Conservation (phyloP, 1,284 basidiomycete species). For the Mycocalia duriaeana region DNA sequence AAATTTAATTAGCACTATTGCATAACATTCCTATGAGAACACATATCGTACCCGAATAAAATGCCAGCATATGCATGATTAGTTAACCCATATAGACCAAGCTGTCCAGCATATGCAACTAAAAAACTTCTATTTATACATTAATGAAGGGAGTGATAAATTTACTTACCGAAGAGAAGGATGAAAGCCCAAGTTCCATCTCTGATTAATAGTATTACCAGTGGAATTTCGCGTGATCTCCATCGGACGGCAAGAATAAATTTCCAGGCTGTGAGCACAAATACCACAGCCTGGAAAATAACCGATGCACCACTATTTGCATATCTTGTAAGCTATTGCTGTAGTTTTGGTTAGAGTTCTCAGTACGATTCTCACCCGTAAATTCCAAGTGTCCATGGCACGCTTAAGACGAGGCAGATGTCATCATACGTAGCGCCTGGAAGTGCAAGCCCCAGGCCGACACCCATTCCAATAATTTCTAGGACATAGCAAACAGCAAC, state of each 20-base stretch:
- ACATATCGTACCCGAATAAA: slow-evolving; percentile 21
- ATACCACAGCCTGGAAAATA: slow-evolving; percentile 25
- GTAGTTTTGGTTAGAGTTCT: too few species aligned
- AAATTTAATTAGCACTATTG: slow-evolving; percentile 1
- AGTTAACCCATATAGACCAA: slow-evolving; percentile 21
- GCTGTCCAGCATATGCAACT: slow-evolving; percentile 24
- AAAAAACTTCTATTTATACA: neutral
- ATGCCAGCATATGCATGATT: slow-evolving; percentile 23
- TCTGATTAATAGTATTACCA: slow-evolving; percentile 30
- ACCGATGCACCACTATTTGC: neutral
- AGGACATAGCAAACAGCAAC: slow-evolving; percentile 21
- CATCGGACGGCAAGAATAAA: slow-evolving; percentile 24
- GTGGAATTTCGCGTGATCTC: slow-evolving; percentile 26
- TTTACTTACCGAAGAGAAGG: slow-evolving; percentile 25
- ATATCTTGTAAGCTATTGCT: neutral
- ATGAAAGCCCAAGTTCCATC: slow-evolving; percentile 42
- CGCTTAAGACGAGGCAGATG: slow-evolving; percentile 23
- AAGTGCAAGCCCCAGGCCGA: slow-evolving; percentile 25
- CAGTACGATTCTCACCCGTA: slow-evolving; percentile 22
- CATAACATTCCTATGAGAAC: neutral
- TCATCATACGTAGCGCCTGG: slow-evolving; percentile 27
- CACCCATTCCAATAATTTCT: slow-evolving; percentile 26
- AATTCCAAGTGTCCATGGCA: slow-evolving; percentile 21
- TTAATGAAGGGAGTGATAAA: neutral
- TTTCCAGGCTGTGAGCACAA: slow-evolving; percentile 27